phyloP scores from a whole-genome alignment of 352 stramenopile genomes.

The Globisporangium sylvaticum region DNA sequence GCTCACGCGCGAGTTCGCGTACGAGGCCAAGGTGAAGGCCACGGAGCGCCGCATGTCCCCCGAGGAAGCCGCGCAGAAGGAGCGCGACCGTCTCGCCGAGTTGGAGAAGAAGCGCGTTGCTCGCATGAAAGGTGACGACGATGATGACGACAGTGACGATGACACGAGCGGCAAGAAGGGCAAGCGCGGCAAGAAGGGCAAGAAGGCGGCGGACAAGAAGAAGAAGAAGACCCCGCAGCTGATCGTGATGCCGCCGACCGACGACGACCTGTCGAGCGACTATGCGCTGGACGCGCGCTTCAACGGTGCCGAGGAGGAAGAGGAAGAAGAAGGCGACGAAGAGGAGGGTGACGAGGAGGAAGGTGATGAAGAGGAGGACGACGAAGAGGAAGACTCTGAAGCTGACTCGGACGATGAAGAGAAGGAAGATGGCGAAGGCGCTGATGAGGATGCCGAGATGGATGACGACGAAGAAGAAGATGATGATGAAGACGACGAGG shows the following conservation, averaged over 20 bases:
- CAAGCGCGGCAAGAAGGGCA: slow-evolving; percentile 26
- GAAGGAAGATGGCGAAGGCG: slow-evolving; percentile 37
- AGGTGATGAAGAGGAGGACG: slow-evolving; percentile 52
- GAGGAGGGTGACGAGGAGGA: slow-evolving; percentile 39
- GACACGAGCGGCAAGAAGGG: slow-evolving; percentile 54
- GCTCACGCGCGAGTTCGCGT: slow-evolving; percentile 75
- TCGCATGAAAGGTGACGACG: slow-evolving; percentile 92
- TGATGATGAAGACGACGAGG: slow-evolving; percentile 75
- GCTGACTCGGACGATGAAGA: slow-evolving; percentile 20
- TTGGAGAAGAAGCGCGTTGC: slow-evolving; percentile 92
- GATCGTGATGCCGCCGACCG: slow-evolving; percentile 75
- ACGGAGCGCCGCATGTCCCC: slow-evolving; percentile 93
- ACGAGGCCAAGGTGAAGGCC: slow-evolving; percentile 91
- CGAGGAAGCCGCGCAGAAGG: slow-evolving; percentile 92
- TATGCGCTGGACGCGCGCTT: slow-evolving; percentile 72
- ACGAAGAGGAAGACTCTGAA: slow-evolving; percentile 44
- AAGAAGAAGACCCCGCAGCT: slow-evolving; percentile 35
- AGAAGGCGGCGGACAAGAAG: slow-evolving; percentile 22
- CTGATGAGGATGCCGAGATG: slow-evolving; percentile 46
- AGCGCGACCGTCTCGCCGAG: slow-evolving; percentile 88
- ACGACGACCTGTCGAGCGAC: slow-evolving; percentile 90
- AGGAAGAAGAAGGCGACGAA: slow-evolving; percentile 28
- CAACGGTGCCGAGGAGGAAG: slow-evolving; percentile 41
- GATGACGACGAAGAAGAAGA: slow-evolving; percentile 42
- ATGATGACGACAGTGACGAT: slow-evolving; percentile 60